Base-by-base conservation (phyloP, 2,329 filamentous ascomycete species). In the Gliomastix tumulicola region DNA sequence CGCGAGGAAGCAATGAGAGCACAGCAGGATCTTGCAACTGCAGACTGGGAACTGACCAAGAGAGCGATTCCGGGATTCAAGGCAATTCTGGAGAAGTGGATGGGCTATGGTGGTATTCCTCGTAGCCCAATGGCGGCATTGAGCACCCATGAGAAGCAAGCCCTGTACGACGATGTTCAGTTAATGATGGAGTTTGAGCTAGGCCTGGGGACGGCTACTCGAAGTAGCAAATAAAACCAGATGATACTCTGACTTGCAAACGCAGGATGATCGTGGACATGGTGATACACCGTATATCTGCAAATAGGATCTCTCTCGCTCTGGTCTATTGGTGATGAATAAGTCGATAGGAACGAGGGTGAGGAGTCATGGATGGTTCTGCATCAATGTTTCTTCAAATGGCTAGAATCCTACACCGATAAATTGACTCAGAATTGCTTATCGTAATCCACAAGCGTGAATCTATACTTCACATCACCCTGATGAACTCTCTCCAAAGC, bases 31-130 rank as follows among this genome's bases (percentile, higher is more conserved):
- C 41, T 48, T 6, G 42, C 44, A 5, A 31, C 16, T 16, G 44
- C 44, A 9, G 46, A 49, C 34, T 49, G 44, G 46, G 39, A 37
- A n/a, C 31, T 49, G 30, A 49, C 46, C 6, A 49, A 44, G 33
- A 17, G 46, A 15, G 46, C 46, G 5, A 43, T 49, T 17, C 46
- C 46, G 7, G 46, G 46, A 7, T 47, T 46, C 41, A 47, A 49
- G 38, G 43, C 43, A 5, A 43, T 47, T 11, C 37, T 49, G 23
- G 37, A 40, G 7, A 25, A 37, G 8, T 71, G 71, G 51, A 71
- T 68, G 44, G 74, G 72, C 4, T 82, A 82, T 49, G 76, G 74
- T 23, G 76, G 66, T 3, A 66, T 62, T 44, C 67, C 66, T 21
- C 60, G 74, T 40, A 67, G 63, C 46, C 73, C 74, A 32, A 46